Conservation (phyloP, 441 rosid genomes). For the Gossypium laxum region DNA sequence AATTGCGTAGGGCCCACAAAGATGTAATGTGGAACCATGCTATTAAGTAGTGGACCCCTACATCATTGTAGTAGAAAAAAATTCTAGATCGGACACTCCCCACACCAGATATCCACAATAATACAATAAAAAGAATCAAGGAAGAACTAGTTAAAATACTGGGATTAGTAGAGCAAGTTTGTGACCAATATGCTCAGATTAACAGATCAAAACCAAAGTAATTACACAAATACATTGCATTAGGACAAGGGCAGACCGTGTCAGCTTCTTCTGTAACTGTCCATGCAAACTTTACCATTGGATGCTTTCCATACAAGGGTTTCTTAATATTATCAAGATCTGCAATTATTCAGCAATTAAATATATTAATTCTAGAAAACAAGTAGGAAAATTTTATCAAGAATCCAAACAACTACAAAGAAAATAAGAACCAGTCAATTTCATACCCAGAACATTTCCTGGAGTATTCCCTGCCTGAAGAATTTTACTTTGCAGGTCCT, state of each 20-base stretch:
- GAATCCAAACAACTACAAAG: conserved; percentile 12
- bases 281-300: conserved; percentile 88
- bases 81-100: not conserved
- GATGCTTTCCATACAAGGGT: conserved; percentile 90
- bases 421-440: conserved; percentile 1
- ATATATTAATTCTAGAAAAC: conserved; percentile 1
- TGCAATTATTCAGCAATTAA: conserved; percentile 31
- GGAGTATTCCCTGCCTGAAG: conserved; percentile 57
- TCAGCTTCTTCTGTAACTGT: conserved; percentile 75
- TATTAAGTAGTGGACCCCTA: not conserved
- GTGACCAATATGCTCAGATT: not conserved
- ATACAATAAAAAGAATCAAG: not conserved
- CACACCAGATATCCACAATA: not conserved
- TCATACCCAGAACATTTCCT: conserved; percentile 62
- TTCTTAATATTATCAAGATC: conserved; percentile 79
- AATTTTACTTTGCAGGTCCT: conserved; percentile 47
- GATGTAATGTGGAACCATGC: not conserved
- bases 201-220: not conserved
- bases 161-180: not conserved
- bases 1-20: not conserved
- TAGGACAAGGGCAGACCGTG: conserved; percentile 42
- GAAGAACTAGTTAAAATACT: not conserved
- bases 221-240: conserved; percentile 6
- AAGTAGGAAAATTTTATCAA: conserved; percentile 6
- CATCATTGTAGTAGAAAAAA: not conserved